Evolutionary conservation across 768 basidiomycete species (phyloP).

Genomic region (Lactifluus pinguis): DNA sequence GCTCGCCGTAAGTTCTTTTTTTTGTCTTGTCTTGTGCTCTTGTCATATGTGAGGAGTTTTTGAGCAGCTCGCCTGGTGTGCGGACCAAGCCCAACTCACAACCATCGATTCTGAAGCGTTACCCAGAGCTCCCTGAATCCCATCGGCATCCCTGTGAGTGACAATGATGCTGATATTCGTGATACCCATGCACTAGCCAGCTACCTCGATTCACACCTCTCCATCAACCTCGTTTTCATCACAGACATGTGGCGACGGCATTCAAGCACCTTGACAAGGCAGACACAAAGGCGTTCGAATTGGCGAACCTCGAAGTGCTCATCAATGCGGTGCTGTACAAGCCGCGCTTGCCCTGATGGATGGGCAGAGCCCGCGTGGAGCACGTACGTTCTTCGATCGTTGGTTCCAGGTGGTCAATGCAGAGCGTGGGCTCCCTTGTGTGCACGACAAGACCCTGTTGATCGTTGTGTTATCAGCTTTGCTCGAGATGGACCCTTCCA

Average conservation of each 20-base stretch:
- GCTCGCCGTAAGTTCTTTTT: too few relatives aligned
- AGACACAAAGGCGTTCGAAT: constrained; percentile 53
- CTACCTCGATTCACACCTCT: constrained; percentile 32
- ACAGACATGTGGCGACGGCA: constrained; percentile 65
- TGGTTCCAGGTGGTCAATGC: constrained; percentile 73
- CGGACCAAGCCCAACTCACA: constrained; percentile 42
- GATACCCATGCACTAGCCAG: constrained; percentile 41
- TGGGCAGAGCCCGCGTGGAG: constrained; percentile 42
- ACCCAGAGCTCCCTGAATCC: constrained; percentile 28
- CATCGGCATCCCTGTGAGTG: constrained; percentile 4
- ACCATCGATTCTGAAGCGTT: constrained; percentile 48
- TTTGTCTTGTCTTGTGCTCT: too few relatives aligned
- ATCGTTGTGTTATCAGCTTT: constrained; percentile 69
- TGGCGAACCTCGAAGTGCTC: constrained; percentile 77
- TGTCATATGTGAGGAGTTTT: too few relatives aligned
- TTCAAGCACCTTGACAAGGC: constrained; percentile 50
- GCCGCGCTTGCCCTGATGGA: constrained; percentile 74
- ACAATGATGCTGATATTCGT: constrained; percentile 19
- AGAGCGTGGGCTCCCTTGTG: constrained; percentile 59
- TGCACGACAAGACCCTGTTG: constrained; percentile 85
- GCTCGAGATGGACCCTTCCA: too few relatives aligned
- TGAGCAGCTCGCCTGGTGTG: constrained; percentile 65
- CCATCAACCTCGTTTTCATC: constrained; percentile 57
- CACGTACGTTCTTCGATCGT: constrained; percentile 70
- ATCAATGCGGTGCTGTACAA: constrained; percentile 81